A percentile compares a stretch with the other conserved stretches of the same genome.
Evolutionary conservation across 352 stramenopile species (phyloP).

Genomic region (Pythium volutum): DNA sequence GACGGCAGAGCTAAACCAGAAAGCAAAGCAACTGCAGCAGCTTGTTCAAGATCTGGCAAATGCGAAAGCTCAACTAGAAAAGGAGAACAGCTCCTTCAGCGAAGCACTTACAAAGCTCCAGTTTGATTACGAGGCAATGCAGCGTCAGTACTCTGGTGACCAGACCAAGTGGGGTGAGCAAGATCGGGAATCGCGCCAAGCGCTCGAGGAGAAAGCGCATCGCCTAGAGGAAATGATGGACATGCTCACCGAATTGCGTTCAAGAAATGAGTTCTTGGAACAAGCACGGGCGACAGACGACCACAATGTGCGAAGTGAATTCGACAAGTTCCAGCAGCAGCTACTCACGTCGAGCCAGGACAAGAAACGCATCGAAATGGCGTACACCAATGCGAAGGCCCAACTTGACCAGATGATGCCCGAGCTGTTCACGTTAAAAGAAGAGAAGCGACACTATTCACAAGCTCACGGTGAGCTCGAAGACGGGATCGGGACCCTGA

Average conservation of each 20-base stretch:
- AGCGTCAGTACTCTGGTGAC: constrained; percentile 25
- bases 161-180: constrained; percentile 32
- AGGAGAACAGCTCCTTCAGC: constrained; percentile 18
- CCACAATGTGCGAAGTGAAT: constrained; percentile 33
- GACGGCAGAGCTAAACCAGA: constrained; percentile 35
- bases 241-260: constrained; percentile 53
- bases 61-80: constrained; percentile 18
- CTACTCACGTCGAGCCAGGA: constrained; percentile 29
- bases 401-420: constrained; percentile 33
- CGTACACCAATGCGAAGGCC: constrained; percentile 19
- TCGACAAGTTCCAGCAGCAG: constrained; percentile 43
- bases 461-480: constrained; percentile 34
- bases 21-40: constrained; percentile 31
- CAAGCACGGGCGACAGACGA: constrained; percentile 41
- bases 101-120: constrained; percentile 22
- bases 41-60: constrained; percentile 22
- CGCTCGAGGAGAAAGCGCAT: constrained; percentile 47
- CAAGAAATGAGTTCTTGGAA: constrained; percentile 48
- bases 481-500: constrained; percentile 24
- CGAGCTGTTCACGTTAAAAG: constrained; percentile 31
- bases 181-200: constrained; percentile 26
- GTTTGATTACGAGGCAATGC: constrained; percentile 28
- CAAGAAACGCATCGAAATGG: constrained; percentile 40
- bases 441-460: constrained; percentile 30
- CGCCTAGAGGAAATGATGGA: constrained; percentile 65